Conservation (phyloP, 345 rosid species). For the Boechera stricta region DNA sequence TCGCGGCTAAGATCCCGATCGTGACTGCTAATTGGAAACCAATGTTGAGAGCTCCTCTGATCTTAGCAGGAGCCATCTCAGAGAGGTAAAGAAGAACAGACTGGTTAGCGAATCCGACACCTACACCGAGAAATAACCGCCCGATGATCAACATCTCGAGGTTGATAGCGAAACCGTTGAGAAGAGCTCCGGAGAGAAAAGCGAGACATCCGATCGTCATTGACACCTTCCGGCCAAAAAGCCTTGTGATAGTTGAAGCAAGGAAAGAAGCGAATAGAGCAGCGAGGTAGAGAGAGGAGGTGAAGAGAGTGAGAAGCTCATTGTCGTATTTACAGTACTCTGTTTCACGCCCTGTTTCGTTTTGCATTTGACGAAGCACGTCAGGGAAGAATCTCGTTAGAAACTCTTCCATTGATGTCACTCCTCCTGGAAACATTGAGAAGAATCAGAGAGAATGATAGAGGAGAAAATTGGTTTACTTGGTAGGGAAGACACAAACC, state of each 20-base stretch:
- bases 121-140: conserved; percentile 52
- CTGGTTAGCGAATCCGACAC: conserved; percentile 57
- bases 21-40: conserved; percentile 50
- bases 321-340: conserved; percentile 54
- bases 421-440: conserved; percentile 47
- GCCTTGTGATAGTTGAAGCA: conserved; percentile 35
- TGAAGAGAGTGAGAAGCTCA: conserved; percentile 51
- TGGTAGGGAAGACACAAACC: conserved; percentile 40
- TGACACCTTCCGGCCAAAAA: conserved; percentile 48
- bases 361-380: conserved; percentile 32
- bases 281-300: conserved; percentile 55
- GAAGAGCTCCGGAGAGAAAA: conserved; percentile 50
- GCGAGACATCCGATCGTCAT: conserved; percentile 48
- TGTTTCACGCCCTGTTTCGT: conserved; percentile 27
- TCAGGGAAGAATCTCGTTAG: conserved; percentile 50
- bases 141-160: conserved; percentile 57
- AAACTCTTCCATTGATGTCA: conserved; percentile 58
- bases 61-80: conserved; percentile 54
- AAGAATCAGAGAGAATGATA: not conserved
- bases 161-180: conserved; percentile 50
- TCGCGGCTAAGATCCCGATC: conserved; percentile 48
- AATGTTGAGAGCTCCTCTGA: conserved; percentile 50
- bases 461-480: not conserved
- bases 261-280: conserved; percentile 48
- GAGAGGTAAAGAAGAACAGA: conserved; percentile 54